phyloP scores from a whole-genome alignment of 371 early-diverging fungal species.

The Saksenaea vasiformis region DNA sequence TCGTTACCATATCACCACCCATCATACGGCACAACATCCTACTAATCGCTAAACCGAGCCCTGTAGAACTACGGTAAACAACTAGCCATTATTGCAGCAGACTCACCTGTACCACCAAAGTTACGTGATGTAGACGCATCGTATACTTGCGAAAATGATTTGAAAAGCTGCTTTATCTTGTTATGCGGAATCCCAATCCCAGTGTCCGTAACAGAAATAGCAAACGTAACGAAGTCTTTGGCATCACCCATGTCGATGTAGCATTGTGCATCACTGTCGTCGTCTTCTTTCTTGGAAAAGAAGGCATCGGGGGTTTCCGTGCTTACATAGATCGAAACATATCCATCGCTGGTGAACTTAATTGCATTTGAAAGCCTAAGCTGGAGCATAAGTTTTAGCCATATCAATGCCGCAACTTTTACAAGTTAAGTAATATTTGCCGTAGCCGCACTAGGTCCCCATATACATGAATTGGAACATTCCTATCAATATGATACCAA shows the following conservation, averaged over 20 bases:
- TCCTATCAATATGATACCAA: constrained; percentile 21
- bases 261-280: background rate
- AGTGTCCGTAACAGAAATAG: constrained; percentile 58
- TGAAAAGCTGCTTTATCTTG: constrained; percentile 53
- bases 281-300: background rate
- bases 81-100: background rate
- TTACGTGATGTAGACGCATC: constrained; percentile 56
- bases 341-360: constrained; percentile 22
- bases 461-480: constrained; percentile 35
- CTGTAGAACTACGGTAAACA: constrained; percentile 1
- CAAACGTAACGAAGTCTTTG: constrained; percentile 13
- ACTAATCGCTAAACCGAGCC: constrained; percentile 54
- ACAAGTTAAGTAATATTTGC: constrained; percentile 53
- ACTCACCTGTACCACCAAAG: constrained; percentile 55
- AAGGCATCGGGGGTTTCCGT: background rate
- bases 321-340: constrained; percentile 14
- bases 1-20: constrained; percentile 50
- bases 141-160: constrained; percentile 58
- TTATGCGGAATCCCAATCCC: constrained; percentile 65
- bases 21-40: constrained; percentile 50
- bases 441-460: constrained; percentile 54
- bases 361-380: constrained; percentile 25
- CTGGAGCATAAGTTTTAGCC: background rate
- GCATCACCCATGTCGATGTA: background rate
- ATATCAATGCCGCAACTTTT: background rate